Conservation (phyloP, 257 asterid species). For the Ilex aquifolium region DNA sequence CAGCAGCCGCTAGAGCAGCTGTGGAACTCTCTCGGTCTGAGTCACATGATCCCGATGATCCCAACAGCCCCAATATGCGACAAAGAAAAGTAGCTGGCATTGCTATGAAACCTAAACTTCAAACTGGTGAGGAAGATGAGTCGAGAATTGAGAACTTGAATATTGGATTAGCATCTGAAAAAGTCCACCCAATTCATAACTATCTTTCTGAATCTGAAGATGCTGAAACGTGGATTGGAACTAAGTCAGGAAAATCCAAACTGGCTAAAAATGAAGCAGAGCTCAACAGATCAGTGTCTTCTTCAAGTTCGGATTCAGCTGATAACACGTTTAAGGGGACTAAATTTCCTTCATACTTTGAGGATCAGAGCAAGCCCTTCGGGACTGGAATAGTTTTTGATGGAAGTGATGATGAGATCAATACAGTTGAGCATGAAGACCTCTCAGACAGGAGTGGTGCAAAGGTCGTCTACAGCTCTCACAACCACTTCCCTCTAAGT, state of each 20-base stretch:
- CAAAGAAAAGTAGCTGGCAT: constrained; percentile 14
- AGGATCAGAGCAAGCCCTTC: constrained; percentile 15
- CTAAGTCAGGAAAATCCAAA: constrained; percentile 7
- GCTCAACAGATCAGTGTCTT: constrained; percentile 30
- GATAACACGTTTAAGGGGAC: constrained; percentile 19
- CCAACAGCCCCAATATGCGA: constrained; percentile 21
- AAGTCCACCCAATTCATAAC: constrained; percentile 18
- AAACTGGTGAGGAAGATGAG: constrained; percentile 5
- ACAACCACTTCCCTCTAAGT: constrained; percentile 7
- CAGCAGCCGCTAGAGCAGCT: constrained; percentile 86
- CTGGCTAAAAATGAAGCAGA: constrained; percentile 11
- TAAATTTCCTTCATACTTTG: constrained; percentile 11
- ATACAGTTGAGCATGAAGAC: not conserved
- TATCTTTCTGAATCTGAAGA: constrained; percentile 20
- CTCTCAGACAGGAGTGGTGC: not conserved
- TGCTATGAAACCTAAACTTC: constrained; percentile 6
- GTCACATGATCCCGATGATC: constrained; percentile 38
- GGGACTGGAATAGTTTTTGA: constrained; percentile 23
- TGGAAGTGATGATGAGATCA: constrained; percentile 35
- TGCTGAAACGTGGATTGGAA: constrained; percentile 3
- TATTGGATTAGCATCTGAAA: constrained; percentile 13
- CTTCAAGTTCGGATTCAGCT: constrained; percentile 42
- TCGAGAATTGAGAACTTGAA: constrained; percentile 5
- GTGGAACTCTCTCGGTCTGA: constrained; percentile 67
- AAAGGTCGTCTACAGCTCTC: not conserved